phyloP scores from a whole-genome alignment of 306 rosid species.

The Coriaria nepalensis region DNA sequence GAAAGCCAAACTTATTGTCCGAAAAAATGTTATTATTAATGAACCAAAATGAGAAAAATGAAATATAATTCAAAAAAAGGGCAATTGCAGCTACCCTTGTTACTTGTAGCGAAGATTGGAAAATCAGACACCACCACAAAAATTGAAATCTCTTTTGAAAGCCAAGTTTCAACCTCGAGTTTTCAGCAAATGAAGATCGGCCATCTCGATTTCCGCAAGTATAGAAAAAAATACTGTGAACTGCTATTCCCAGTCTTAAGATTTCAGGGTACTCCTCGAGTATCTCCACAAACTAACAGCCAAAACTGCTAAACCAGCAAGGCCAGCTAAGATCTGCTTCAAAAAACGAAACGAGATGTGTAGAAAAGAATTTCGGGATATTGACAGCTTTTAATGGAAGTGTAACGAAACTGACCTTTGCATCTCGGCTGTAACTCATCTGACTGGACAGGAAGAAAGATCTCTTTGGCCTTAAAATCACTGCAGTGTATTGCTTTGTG shows the following conservation, averaged over 20 bases:
- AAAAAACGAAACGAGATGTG: conserved; percentile 9
- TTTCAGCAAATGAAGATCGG: too few species aligned
- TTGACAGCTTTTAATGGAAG: too few species aligned
- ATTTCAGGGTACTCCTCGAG: conserved; percentile 33
- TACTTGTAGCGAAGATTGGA: too few species aligned
- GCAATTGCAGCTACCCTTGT: too few species aligned
- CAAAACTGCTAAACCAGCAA: conserved; percentile 49
- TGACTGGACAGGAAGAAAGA: conserved; percentile 37
- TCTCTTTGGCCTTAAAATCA: conserved; percentile 64
- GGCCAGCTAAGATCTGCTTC: conserved; percentile 57
- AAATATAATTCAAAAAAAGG: too few species aligned
- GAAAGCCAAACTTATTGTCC: too few species aligned
- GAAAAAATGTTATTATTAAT: too few species aligned
- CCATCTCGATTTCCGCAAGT: conserved; percentile 6
- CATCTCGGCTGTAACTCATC: conserved; percentile 31
- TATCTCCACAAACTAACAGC: conserved; percentile 59
- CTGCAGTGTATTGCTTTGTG: conserved; percentile 69
- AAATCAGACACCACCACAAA: too few species aligned
- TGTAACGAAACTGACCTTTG: conserved; percentile 55
- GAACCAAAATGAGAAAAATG: too few species aligned
- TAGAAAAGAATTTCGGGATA: too few species aligned
- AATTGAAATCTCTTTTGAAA: too few species aligned
- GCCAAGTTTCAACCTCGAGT: too few species aligned
- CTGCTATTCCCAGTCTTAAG: conserved; percentile 18
- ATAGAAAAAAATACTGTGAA: not conserved